A percentile compares a stretch with the other conserved stretches of the same genome.
phyloP scores from a whole-genome alignment of 179 eudicot genomes.

The Spergularia azorica region DNA sequence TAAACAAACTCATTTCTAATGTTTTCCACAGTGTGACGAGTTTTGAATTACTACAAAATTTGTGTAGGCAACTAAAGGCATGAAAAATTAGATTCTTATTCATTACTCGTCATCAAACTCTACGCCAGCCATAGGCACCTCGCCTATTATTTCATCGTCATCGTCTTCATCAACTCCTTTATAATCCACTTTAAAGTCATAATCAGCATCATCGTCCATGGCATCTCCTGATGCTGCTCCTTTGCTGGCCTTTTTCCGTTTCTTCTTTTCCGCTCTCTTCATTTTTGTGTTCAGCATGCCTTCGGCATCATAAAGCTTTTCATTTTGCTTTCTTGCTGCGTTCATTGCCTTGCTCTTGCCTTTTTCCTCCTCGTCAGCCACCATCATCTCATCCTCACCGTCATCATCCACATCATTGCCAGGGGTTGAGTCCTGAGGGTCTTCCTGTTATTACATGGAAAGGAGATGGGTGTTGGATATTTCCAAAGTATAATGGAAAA shows the following conservation, averaged over 20 bases:
- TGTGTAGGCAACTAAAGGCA: neutral
- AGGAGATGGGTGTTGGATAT: neutral
- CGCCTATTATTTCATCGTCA: slow-evolving; percentile 34
- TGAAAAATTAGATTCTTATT: neutral
- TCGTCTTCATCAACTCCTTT: slow-evolving; percentile 42
- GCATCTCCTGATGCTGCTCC: slow-evolving; percentile 45
- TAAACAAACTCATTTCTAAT: neutral
- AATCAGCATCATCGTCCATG: slow-evolving; percentile 57
- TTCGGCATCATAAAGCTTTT: slow-evolving; percentile 69
- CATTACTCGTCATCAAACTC: slow-evolving; percentile 40
- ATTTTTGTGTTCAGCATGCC: slow-evolving; percentile 77
- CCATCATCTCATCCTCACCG: slow-evolving; percentile 54
- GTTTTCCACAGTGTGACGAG: neutral
- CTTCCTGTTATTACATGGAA: slow-evolving; percentile 37
- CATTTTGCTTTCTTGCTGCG: slow-evolving; percentile 63
- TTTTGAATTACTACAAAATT: slow-evolving; percentile 31
- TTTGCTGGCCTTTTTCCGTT: slow-evolving; percentile 58
- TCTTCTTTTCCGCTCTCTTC: slow-evolving; percentile 71
- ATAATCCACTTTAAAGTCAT: slow-evolving; percentile 79
- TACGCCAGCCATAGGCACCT: slow-evolving; percentile 47
- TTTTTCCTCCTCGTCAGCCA: slow-evolving; percentile 43
- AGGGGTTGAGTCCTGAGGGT: slow-evolving; percentile 31
- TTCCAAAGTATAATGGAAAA: neutral
- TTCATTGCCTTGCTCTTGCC: slow-evolving; percentile 40
- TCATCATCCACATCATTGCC: slow-evolving; percentile 13